Base-by-base conservation (phyloP, 805 yeast species). In the Zygotorulaspora danielsina region DNA sequence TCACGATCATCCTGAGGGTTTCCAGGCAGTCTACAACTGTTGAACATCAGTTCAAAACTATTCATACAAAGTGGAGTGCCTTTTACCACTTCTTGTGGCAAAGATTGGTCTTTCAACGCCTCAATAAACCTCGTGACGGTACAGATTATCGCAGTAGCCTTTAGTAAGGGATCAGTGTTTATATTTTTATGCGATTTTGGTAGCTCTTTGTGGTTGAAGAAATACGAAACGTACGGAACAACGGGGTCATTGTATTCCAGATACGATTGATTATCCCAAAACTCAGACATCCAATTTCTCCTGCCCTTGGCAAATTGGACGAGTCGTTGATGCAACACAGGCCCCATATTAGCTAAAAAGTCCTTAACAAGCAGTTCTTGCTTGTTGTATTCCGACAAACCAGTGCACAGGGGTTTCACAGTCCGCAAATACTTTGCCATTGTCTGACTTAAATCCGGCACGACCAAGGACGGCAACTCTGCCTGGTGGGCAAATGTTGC, bases 221-320 rank as follows among this genome's bases (percentile, higher is more conserved):
- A 93, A 69, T 90, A 90, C 15, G 95, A 84, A 25, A 87, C 96
- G 58, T 80, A 89, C 9, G 97, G 97, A 19, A 85, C 84, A n/a
- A 90, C 84, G 0, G 97, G 95, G 63, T 87, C 97, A 50, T 93
- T 75, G 67, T 87, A 89, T 28, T 83, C 79, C 70, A 90, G 70
- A 65, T 90, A 90, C 15, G 96, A 95, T 51, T 84, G 85, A 54
- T 84, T 83, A 63, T 90, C 95, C 98, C 98, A 90, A 73, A 82
- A 87, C 44, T 77, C 81, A 33, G 84, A 76, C 54, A 90, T 72
- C 98, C 98, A 90, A 63, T 90, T 90, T 58, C 87, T 81, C 41
- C 66, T 69, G 38, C 56, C 65, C 20, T 65, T 52, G 19, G 90
- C 81, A 50, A 78, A 76, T 18, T 71, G 66, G 25, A 63, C 56